Percentiles rank a stretch among this genome's conserved stretches.
These are phyloP conservation scores for Cokeromyces recurvatus DNA, from an alignment of 371 early-diverging fungal genomes.

Conservation along the genomic window DNA sequence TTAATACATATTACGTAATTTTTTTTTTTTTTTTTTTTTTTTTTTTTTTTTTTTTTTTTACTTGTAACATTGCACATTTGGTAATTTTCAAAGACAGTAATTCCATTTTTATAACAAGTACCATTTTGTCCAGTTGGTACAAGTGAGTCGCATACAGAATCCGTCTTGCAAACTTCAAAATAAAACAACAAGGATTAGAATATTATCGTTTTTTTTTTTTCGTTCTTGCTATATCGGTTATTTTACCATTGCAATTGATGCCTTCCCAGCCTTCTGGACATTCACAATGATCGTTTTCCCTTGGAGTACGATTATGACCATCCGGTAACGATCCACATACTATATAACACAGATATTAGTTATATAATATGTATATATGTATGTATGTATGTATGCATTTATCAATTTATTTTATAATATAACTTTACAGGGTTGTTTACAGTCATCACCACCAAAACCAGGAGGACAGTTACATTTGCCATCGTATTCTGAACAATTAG, in stretches of 20 bases:
- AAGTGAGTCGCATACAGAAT: conserved; percentile 71
- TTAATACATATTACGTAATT: no score
- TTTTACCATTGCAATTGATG: conserved; percentile 84
- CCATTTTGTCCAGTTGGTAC: conserved; percentile 75
- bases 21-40: no score
- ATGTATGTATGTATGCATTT: not conserved
- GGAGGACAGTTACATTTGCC: conserved; percentile 81
- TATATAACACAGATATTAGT: conserved; percentile 11
- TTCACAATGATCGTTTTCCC: conserved; percentile 56
- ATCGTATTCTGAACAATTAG: conserved; percentile 71
- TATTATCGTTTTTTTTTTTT: no score
- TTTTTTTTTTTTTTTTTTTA: conserved; percentile 27
- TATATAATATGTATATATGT: not conserved
- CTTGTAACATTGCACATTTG: conserved; percentile 90
- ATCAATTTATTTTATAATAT: not conserved
- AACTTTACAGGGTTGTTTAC: conserved; percentile 67
- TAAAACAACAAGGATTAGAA: no score
- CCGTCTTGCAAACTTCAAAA: conserved; percentile 68
- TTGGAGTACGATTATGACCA: conserved; percentile 57
- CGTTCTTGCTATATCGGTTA: not conserved
- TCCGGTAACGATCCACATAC: conserved; percentile 69
- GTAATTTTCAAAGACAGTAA: conserved; percentile 73
- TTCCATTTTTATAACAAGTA: conserved; percentile 78
- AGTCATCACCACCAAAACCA: conserved; percentile 91
- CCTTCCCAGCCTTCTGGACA: conserved; percentile 91